Conservation (phyloP, 2,329 filamentous ascomycete genomes). For the Beauveria sp. region DNA sequence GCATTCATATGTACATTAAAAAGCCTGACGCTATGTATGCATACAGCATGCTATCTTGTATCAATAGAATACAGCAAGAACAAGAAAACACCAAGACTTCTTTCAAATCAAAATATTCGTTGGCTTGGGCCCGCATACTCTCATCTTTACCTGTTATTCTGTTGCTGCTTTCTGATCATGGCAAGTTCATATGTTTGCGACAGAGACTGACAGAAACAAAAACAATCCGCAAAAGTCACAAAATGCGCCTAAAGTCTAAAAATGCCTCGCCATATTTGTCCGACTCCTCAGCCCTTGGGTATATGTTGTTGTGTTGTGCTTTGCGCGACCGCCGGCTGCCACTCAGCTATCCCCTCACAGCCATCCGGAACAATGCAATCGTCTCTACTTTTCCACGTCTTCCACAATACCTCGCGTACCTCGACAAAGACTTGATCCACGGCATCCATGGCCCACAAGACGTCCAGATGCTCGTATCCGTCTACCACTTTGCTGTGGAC, state of each 20-base stretch:
- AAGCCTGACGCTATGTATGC: background rate
- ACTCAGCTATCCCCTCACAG: conserved; percentile 45
- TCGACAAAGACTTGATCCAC: conserved; percentile 77
- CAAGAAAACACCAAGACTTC: background rate
- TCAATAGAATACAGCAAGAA: background rate
- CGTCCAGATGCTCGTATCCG: conserved; percentile 88
- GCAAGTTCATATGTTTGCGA: background rate
- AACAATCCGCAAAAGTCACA: background rate
- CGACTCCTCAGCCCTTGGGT: background rate
- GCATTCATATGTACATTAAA: conserved; percentile 1
- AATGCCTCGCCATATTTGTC: background rate
- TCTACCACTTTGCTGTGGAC: conserved; percentile 78
- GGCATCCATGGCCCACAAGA: conserved; percentile 89
- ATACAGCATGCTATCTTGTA: background rate
- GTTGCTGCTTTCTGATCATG: background rate
- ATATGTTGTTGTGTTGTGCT: background rate
- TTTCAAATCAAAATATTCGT: background rate
- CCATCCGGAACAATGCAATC: conserved; percentile 57
- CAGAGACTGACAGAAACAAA: background rate
- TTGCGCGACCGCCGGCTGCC: conserved; percentile 19
- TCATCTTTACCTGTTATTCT: background rate
- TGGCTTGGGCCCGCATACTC: background rate
- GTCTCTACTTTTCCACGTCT: conserved; percentile 52
- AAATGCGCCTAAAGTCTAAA: background rate
- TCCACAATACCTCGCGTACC: conserved; percentile 76